A percentile compares a stretch with the other conserved stretches of the same genome.
These are phyloP conservation scores for Scheffersomyces lignosus DNA, from an alignment of 805 yeast genomes.

Conservation along the genomic window DNA sequence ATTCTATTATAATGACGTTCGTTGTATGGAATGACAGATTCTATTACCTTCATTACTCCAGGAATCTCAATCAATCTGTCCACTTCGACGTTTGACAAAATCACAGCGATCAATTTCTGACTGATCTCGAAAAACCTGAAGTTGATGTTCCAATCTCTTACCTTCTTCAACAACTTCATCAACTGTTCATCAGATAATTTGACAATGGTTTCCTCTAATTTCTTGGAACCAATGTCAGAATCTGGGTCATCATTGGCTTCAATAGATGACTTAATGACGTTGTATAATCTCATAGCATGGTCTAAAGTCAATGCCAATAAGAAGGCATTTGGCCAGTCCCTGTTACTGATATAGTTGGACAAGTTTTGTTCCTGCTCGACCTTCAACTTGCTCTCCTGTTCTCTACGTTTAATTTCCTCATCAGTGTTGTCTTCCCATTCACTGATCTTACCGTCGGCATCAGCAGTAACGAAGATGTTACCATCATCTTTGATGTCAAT, in stretches of 20 bases:
- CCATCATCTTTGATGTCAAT: slow-evolving; percentile 68
- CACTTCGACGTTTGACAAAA: slow-evolving; percentile 56
- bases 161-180: slow-evolving; percentile 60
- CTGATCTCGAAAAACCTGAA: slow-evolving; percentile 77
- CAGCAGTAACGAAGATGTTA: slow-evolving; percentile 74
- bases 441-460: slow-evolving; percentile 91
- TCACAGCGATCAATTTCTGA: slow-evolving; percentile 69
- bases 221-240: slow-evolving; percentile 53
- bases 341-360: slow-evolving; percentile 65
- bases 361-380: slow-evolving; percentile 90
- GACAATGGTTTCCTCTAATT: slow-evolving; percentile 64
- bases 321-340: slow-evolving; percentile 89
- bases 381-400: slow-evolving; percentile 48
- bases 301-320: slow-evolving; percentile 80
- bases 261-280: slow-evolving; percentile 66
- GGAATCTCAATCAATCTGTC: slow-evolving; percentile 61
- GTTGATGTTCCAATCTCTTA: slow-evolving; percentile 95
- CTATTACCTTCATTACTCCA: slow-evolving; percentile 67
- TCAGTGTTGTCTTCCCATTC: slow-evolving; percentile 89
- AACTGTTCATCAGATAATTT: slow-evolving; percentile 61
- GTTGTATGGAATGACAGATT: slow-evolving; percentile 82
- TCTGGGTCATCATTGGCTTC: slow-evolving; percentile 48
- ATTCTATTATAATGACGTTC: slow-evolving; percentile 80
- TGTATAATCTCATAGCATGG: slow-evolving; percentile 86
- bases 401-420: slow-evolving; percentile 58